A percentile compares a stretch with the other conserved stretches of the same genome.
Conservation (phyloP, 2,329 filamentous ascomycete species). For the Hypoxylon sp. region DNA sequence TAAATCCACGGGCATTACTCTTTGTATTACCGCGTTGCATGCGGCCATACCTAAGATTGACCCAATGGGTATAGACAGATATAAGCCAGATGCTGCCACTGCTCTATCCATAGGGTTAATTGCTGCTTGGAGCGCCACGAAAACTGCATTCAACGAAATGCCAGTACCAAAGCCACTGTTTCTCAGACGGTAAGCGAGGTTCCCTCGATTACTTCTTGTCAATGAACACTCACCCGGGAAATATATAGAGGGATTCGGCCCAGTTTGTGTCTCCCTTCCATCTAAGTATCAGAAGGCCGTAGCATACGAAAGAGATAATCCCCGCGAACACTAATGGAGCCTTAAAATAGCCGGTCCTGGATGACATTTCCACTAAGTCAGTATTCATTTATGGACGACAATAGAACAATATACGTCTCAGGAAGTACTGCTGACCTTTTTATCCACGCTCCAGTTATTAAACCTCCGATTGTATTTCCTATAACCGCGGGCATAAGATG, state of each 20-base stretch:
- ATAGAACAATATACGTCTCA: background rate
- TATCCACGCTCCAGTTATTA: slow-evolving; percentile 70
- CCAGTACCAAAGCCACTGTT: slow-evolving; percentile 64
- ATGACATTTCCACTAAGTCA: slow-evolving; percentile 9
- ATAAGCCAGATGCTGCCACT: slow-evolving; percentile 62
- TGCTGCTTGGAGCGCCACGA: slow-evolving; percentile 62
- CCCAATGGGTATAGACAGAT: slow-evolving; percentile 59
- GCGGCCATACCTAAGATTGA: slow-evolving; percentile 47
- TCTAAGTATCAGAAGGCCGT: slow-evolving; percentile 64
- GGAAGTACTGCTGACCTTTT: slow-evolving; percentile 52
- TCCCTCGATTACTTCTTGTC: background rate
- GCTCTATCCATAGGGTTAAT: slow-evolving; percentile 61
- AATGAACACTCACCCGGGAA: slow-evolving; percentile 58
- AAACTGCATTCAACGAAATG: slow-evolving; percentile 59
- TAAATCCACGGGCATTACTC: slow-evolving; percentile 48
- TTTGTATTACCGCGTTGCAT: slow-evolving; percentile 46
- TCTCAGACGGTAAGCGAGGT: slow-evolving; percentile 19
- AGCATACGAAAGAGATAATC: slow-evolving; percentile 62
- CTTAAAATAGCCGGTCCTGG: slow-evolving; percentile 71
- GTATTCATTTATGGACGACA: background rate
- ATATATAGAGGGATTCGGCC: slow-evolving; percentile 69
- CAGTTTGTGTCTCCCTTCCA: slow-evolving; percentile 72
- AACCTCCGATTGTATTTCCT: slow-evolving; percentile 74
- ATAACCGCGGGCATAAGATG: slow-evolving; percentile 76
- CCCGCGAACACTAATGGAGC: slow-evolving; percentile 64